Evolutionary conservation across 1,284 basidiomycete species (phyloP), one percentile per base, ranked within the genome.

Genomic region (Boletellus deceptivus): DNA sequence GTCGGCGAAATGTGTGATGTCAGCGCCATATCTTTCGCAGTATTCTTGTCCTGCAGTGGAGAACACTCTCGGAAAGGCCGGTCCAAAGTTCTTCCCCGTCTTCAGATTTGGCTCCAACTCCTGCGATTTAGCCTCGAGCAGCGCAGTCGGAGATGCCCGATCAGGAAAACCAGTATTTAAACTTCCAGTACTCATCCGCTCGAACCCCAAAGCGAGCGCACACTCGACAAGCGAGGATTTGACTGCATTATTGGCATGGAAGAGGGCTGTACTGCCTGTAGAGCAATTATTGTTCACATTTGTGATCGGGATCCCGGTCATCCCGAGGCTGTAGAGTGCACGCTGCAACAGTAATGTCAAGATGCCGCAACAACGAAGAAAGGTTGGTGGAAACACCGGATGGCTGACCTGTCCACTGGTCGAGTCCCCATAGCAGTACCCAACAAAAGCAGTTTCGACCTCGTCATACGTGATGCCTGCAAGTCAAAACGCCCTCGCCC

Each of bases 201-300:
- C 91, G 57, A 93, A 93, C n/a, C 91, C 91, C 7, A 93, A 80
- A 1, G 91, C 91, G 16, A 93, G 75, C 0, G 84, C 78, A 62
- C 91, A 92, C 49, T 91, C 84, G 6, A 75, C 83, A 54, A 84
- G 76, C 9, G 85, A 86, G 16, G 78, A 78, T 59, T 83, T 86
- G 40, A 92, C 79, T 25, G 80, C 75, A 39, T 78, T 81, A 55
- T 83, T 83, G 3, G 84, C 86, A 29, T 86, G 77, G 63, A 79
- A 86, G 14, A 91, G 73, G 7, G 89, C 89, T 1, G 86, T 80
- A 48, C 84, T 85, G 2, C 87, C 88, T 0, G 86, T 89, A 1
- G 86, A 84, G 59, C 89, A 91, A 63, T 90, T 90, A 69, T 91
- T 91, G 72, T 91, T 91, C 43, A 92, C 86, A 58, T 93, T 93